phyloP scores from a whole-genome alignment of 306 rosid species.

The Dryas alaskensis region DNA sequence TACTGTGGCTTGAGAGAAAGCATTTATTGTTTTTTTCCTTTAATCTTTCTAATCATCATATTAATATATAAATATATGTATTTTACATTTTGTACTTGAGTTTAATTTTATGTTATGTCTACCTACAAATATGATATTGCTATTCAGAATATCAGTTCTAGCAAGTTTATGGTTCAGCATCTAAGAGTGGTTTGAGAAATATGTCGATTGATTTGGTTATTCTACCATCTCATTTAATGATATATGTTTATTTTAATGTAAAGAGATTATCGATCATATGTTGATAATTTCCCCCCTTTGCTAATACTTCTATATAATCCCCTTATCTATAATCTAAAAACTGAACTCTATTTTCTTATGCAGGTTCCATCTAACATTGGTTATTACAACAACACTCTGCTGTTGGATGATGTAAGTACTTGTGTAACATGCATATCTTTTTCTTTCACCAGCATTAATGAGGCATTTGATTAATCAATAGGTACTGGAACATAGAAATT shows the following conservation, averaged over 20 bases:
- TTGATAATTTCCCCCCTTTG: not conserved
- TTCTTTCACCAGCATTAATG: not conserved
- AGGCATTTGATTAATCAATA: not conserved
- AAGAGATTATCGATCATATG: not conserved
- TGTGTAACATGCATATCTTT: slow-evolving; percentile 15
- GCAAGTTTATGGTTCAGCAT: not conserved
- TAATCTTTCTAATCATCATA: not conserved
- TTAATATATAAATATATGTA: not conserved
- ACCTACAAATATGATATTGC: not conserved
- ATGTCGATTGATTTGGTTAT: not conserved
- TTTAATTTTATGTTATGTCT: not conserved
- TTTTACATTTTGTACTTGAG: not conserved
- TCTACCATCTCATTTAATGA: not conserved
- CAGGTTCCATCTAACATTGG: slow-evolving; percentile 78
- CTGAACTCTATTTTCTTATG: slow-evolving; percentile 25
- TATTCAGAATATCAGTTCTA: not conserved
- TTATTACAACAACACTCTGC: slow-evolving; percentile 76
- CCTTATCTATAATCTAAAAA: not conserved
- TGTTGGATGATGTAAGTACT: slow-evolving; percentile 90
- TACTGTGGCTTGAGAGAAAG: not conserved
- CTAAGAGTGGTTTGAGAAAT: not conserved
- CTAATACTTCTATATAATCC: not conserved
- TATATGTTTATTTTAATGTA: not conserved
- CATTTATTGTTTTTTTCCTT: not conserved
- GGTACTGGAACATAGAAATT: not conserved